Evolutionary conservation across 2,329 filamentous ascomycete species (phyloP).

Genomic region (Colletotrichum sp.): DNA sequence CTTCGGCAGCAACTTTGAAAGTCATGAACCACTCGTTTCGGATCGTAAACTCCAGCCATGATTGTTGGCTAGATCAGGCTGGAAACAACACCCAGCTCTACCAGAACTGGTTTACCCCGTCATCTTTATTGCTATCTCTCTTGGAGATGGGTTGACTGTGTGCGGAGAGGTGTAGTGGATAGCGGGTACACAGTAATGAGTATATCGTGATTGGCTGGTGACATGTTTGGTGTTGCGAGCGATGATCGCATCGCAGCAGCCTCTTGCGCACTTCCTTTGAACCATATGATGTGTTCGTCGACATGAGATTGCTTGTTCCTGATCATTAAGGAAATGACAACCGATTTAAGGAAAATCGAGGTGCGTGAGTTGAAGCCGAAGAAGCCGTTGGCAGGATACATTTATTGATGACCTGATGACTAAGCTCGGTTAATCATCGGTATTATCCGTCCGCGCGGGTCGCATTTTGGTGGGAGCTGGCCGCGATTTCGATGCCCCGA

Average conservation of each 20-base stretch:
- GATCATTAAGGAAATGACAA: neutral
- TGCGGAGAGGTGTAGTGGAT: neutral
- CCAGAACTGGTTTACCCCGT: neutral
- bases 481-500: constrained; percentile 1
- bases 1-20: neutral
- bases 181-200: neutral
- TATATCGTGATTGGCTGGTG: neutral
- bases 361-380: neutral
- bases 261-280: neutral
- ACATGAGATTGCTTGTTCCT: neutral
- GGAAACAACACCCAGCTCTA: neutral
- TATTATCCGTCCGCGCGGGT: neutral
- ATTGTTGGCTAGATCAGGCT: neutral
- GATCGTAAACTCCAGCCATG: neutral
- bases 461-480: constrained; percentile 16
- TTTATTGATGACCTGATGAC: neutral
- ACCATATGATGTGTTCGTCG: neutral
- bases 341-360: neutral
- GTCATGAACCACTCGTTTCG: neutral
- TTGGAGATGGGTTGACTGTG: neutral
- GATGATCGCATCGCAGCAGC: neutral
- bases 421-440: constrained; percentile 18
- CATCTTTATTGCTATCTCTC: neutral
- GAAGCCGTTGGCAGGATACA: neutral
- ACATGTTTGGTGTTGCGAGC: neutral